phyloP scores from a whole-genome alignment of 306 rosid genomes.

The Medicago ruthenica region DNA sequence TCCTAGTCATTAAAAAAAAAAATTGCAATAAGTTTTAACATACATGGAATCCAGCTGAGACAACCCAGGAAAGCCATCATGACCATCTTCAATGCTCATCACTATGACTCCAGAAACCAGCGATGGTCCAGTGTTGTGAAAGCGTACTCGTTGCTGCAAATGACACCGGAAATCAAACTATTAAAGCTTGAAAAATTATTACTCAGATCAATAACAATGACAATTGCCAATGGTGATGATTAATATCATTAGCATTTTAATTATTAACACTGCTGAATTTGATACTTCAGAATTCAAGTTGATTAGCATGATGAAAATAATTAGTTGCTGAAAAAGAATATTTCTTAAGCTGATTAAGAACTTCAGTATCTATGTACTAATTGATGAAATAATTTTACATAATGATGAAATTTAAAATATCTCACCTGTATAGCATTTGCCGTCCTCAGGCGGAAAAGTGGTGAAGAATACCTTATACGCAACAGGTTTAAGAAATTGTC shows the following conservation, averaged over 20 bases:
- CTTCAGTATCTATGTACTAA: conserved; percentile 3
- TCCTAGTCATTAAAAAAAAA: conserved; percentile 27
- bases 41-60: conserved; percentile 90
- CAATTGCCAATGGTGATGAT: background rate
- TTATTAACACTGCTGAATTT: background rate
- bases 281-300: background rate
- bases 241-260: background rate
- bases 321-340: background rate
- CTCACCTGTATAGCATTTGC: conserved; percentile 84
- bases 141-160: conserved; percentile 69
- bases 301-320: background rate
- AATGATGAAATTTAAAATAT: conserved; percentile 31
- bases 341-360: conserved; percentile 8
- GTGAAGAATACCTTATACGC: conserved; percentile 89
- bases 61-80: conserved; percentile 71
- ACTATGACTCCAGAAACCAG: conserved; percentile 71
- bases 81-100: conserved; percentile 96
- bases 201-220: background rate
- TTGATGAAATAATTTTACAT: conserved; percentile 13
- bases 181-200: background rate
- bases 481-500: conserved; percentile 72
- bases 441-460: conserved; percentile 87
- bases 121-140: conserved; percentile 80
- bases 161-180: background rate
- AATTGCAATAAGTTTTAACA: conserved; percentile 43